Percentiles rank a stretch among this genome's conserved stretches.
Evolutionary conservation across 2,329 filamentous ascomycete species (phyloP).

Genomic region (Ascochyta clinopodiicola): DNA sequence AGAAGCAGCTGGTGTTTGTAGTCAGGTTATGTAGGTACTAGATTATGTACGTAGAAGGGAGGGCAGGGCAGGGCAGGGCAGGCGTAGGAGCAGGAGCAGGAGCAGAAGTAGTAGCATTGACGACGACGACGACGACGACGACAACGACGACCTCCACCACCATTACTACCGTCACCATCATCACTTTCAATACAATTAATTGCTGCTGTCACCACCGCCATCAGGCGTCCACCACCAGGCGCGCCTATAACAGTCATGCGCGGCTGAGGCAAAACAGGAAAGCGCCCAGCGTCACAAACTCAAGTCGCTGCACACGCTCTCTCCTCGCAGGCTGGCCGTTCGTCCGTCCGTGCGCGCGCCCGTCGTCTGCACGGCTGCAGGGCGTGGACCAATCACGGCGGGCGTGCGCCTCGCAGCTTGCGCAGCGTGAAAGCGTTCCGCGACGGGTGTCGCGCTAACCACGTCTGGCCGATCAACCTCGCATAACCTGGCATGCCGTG

Average conservation of each 20-base stretch:
- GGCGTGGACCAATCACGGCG: constrained; percentile 9
- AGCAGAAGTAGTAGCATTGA: too few relatives aligned
- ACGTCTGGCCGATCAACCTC: constrained; percentile 31
- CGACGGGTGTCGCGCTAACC: constrained; percentile 33
- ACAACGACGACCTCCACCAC: too few relatives aligned
- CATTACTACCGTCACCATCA: too few relatives aligned
- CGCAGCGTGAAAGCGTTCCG: constrained; percentile 30
- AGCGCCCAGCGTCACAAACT: constrained; percentile 1
- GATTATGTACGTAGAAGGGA: too few relatives aligned
- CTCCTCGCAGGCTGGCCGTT: too few relatives aligned
- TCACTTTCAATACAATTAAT: too few relatives aligned
- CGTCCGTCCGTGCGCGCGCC: not conserved
- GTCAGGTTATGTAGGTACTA: too few relatives aligned
- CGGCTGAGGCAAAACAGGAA: constrained; percentile 36
- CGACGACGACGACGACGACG: too few relatives aligned
- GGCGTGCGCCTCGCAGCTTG: constrained; percentile 7
- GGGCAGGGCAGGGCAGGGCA: too few relatives aligned
- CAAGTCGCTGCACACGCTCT: not conserved
- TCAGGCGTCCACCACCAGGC: not conserved
- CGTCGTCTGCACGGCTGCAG: not conserved
- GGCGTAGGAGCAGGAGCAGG: too few relatives aligned
- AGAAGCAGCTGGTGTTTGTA: too few relatives aligned
- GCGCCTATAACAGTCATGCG: constrained; percentile 29
- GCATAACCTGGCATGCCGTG: constrained; percentile 32
- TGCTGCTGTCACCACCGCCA: too few relatives aligned